These are phyloP conservation scores for Gossypium lobatum DNA, from an alignment of 441 rosid genomes.

Conservation along the genomic window DNA sequence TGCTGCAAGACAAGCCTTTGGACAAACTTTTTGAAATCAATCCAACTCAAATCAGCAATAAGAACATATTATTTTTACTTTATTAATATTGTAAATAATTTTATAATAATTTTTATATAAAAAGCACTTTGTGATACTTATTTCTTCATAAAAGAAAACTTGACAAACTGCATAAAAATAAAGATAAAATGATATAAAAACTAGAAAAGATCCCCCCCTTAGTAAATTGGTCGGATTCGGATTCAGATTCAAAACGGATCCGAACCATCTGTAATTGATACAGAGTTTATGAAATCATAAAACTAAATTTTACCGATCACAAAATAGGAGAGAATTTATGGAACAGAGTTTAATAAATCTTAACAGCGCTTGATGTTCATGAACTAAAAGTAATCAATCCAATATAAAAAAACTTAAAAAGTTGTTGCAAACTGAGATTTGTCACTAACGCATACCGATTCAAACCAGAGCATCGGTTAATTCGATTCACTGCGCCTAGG, in stretches of 20 bases:
- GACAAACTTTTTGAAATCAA: too few species aligned
- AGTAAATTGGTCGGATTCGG: not conserved
- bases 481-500: conserved; percentile 34
- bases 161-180: not conserved
- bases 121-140: too few species aligned
- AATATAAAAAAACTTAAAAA: not conserved
- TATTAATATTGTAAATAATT: too few species aligned
- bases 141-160: too few species aligned
- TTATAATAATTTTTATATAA: too few species aligned
- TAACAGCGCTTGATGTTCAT: not conserved
- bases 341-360: not conserved
- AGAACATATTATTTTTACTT: too few species aligned
- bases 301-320: not conserved
- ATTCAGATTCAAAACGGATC: not conserved
- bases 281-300: not conserved
- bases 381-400: not conserved
- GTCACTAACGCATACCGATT: not conserved
- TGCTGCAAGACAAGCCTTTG: too few species aligned
- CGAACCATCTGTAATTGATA: not conserved
- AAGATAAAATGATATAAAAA: not conserved
- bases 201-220: not conserved
- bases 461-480: not conserved
- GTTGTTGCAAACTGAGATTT: not conserved
- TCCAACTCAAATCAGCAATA: too few species aligned
- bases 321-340: not conserved